Conservation (phyloP, 179 eudicot species). For the Gypsophila paniculata region DNA sequence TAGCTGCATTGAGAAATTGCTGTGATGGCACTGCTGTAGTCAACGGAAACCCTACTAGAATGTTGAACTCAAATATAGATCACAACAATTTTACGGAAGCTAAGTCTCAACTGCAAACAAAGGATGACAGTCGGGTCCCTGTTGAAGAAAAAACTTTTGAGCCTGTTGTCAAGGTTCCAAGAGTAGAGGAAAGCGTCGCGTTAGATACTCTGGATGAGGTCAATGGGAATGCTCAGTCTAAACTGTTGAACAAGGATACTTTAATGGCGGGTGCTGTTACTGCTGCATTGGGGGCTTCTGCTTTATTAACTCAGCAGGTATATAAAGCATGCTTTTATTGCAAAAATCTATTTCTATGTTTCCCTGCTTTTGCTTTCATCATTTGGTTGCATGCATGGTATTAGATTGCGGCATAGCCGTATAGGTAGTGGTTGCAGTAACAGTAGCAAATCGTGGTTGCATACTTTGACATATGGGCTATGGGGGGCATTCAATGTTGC, state of each 20-base stretch:
- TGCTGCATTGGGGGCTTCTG: conserved; percentile 93
- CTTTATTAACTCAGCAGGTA: conserved; percentile 70
- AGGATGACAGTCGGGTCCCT: conserved; percentile 28
- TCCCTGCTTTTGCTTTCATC: neutral
- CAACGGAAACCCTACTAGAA: conserved; percentile 26
- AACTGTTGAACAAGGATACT: conserved; percentile 29
- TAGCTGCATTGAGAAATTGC: conserved; percentile 70
- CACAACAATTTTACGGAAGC: conserved; percentile 19
- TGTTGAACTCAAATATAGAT: conserved; percentile 29
- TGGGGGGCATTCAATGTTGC: neutral
- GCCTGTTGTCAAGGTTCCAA: neutral
- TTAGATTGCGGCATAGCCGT: neutral
- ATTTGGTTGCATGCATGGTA: neutral
- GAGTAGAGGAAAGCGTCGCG: neutral
- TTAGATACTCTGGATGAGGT: conserved; percentile 19
- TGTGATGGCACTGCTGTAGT: conserved; percentile 34
- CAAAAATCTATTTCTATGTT: neutral
- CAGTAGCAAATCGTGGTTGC: neutral
- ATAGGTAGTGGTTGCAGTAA: too few species aligned
- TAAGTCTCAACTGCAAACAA: conserved; percentile 24
- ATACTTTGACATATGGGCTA: neutral
- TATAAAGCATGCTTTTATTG: neutral
- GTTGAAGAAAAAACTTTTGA: conserved; percentile 27
- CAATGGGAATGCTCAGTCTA: conserved; percentile 26
- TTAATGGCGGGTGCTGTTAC: conserved; percentile 84